Evolutionary conservation across 345 rosid genomes (phyloP), one percentile per base, ranked within the genome.

Genomic region (Lenwebbia sp.): DNA sequence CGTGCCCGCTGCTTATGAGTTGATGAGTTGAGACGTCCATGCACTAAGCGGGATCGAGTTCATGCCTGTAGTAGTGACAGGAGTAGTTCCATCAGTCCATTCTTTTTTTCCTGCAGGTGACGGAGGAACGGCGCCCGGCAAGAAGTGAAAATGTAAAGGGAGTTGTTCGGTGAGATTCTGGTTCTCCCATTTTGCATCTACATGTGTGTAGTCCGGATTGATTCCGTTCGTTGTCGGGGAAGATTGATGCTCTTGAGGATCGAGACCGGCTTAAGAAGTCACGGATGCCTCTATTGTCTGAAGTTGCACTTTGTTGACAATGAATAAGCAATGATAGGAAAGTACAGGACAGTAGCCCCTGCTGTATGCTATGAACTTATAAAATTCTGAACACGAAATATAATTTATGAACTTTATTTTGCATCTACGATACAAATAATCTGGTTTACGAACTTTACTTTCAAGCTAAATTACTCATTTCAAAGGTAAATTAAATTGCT

Each of bases 1-100:
- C 53, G 96, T 97, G 83, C 99, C 99, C 17, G 89, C 93, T 85
- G 96, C 98, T 26, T 95, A 92, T 84, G 96, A 95, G 88, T 85
- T 28, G 40, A 60, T 60, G 74, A 28, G 74, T 60, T 28, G 40
- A 60, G 37, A 60, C 2, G 0, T 60, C 30, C 40, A 60, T 28
- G 74, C 74, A 14, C 40, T 13, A 1, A 13, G 74, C 1, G 10
- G 74, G 74, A 60, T 60, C 10, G 37, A 28, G 74, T 13, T 28
- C 40, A 60, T 13, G 21, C 74, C 74, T 60, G 40, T 3, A 60
- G 40, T 14, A 60, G 74, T 13, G 74, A 3, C 74, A 28, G 40
- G 21, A 28, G 40, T 3, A 60, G 14, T 28, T 6, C 21, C 74
- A 58, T 58, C 15, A 5, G 33, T 58, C 33, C 4, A 1, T 58